phyloP scores from a whole-genome alignment of 2,329 filamentous ascomycete genomes.

The Aspergillus awamori region DNA sequence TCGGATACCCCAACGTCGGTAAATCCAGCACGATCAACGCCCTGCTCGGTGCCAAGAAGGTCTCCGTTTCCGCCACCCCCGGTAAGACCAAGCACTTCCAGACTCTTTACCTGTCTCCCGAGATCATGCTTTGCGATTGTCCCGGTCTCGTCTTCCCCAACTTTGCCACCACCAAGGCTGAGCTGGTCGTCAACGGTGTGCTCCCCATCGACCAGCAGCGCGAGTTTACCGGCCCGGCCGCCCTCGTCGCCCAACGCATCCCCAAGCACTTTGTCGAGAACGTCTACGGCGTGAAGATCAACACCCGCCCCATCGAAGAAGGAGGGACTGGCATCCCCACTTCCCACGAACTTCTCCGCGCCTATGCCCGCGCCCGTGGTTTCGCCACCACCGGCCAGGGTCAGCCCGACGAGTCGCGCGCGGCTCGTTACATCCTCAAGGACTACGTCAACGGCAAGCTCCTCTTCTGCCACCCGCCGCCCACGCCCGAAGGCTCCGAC shows the following conservation, averaged over 20 bases:
- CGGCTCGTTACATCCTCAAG: slow-evolving; percentile 86
- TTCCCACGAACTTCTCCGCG: slow-evolving; percentile 77
- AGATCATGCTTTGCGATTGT: slow-evolving; percentile 93
- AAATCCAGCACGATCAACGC: slow-evolving; percentile 99
- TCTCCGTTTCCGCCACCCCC: slow-evolving; percentile 94
- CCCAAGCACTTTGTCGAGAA: slow-evolving; percentile 88
- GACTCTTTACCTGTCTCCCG: slow-evolving; percentile 89
- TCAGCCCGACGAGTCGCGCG: slow-evolving; percentile 89
- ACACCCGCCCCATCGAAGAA: slow-evolving; percentile 79
- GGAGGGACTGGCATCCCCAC: slow-evolving; percentile 88
- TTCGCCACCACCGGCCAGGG: slow-evolving; percentile 88
- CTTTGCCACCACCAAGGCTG: slow-evolving; percentile 93
- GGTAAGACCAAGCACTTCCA: slow-evolving; percentile 99
- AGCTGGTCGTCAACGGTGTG: slow-evolving; percentile 92
- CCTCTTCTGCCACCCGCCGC: slow-evolving; percentile 87
- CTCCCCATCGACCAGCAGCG: slow-evolving; percentile 95
- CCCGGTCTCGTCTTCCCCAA: slow-evolving; percentile 98
- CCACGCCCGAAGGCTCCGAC: slow-evolving; percentile 45
- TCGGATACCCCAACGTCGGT: slow-evolving; percentile 97
- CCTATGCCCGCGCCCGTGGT: slow-evolving; percentile 86
- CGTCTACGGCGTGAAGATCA: slow-evolving; percentile 89
- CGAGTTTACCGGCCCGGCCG: slow-evolving; percentile 85
- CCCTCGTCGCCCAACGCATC: slow-evolving; percentile 80
- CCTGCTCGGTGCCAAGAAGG: slow-evolving; percentile 96
- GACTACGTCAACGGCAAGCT: slow-evolving; percentile 98